Evolutionary conservation across 805 yeast genomes (phyloP).

Genomic region (Torulaspora indica): DNA sequence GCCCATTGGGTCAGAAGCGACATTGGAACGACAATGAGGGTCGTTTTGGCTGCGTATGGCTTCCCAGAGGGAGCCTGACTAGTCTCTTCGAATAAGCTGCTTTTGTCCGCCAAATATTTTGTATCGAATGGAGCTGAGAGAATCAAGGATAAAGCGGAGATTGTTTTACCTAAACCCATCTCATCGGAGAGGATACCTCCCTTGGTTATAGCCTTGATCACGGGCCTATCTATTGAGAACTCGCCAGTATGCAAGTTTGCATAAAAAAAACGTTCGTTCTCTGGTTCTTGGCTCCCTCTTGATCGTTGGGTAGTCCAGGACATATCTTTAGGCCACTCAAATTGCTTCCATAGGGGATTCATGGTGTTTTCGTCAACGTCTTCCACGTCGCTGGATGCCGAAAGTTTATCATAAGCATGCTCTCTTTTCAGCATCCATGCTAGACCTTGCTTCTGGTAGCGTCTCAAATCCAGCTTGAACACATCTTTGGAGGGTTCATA

Average conservation of each 20-base stretch:
- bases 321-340: slow-evolving; percentile 62
- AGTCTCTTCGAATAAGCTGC: not conserved
- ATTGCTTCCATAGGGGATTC: slow-evolving; percentile 84
- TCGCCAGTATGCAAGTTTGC: slow-evolving; percentile 80
- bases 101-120: slow-evolving; percentile 1
- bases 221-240: slow-evolving; percentile 62
- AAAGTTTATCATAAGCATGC: slow-evolving; percentile 44
- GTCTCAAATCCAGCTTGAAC: slow-evolving; percentile 57
- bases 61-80: slow-evolving; percentile 7
- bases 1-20: slow-evolving; percentile 91
- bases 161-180: slow-evolving; percentile 95
- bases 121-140: slow-evolving; percentile 58
- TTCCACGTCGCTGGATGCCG: slow-evolving; percentile 27
- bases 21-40: slow-evolving; percentile 84
- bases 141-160: slow-evolving; percentile 71
- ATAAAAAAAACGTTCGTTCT: slow-evolving; percentile 45
- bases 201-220: slow-evolving; percentile 51
- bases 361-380: slow-evolving; percentile 48
- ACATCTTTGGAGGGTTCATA: slow-evolving; percentile 48
- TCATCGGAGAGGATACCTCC: slow-evolving; percentile 96
- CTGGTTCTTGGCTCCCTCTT: not conserved
- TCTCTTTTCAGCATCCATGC: slow-evolving; percentile 89
- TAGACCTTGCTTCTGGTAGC: slow-evolving; percentile 79
- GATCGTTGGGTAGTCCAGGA: slow-evolving; percentile 36
- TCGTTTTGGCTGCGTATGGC: slow-evolving; percentile 63